These are phyloP conservation scores for Trypanosoma boissoni DNA, from an alignment of 208 protist genomes.

Conservation along the genomic window DNA sequence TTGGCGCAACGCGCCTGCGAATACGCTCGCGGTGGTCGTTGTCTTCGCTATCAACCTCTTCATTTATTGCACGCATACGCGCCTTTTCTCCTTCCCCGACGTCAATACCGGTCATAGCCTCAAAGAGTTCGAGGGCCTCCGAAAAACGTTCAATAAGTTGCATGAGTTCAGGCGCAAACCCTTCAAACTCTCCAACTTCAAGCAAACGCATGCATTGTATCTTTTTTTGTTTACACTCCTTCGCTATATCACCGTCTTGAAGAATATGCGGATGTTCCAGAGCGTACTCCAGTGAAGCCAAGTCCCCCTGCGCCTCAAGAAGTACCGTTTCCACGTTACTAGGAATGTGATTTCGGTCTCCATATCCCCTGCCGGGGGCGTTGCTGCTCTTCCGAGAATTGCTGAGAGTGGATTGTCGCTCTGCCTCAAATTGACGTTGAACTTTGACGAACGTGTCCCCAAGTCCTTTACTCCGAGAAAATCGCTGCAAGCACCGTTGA, in stretches of 20 bases:
- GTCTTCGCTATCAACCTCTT: constrained; percentile 75
- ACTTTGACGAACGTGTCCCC: constrained; percentile 57
- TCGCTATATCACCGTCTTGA: constrained; percentile 72
- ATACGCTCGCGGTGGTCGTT: constrained; percentile 57
- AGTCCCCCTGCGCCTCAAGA: constrained; percentile 78
- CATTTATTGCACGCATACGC: constrained; percentile 51
- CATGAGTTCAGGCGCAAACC: constrained; percentile 73
- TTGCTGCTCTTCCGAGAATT: not conserved
- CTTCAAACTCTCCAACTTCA: constrained; percentile 65
- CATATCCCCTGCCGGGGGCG: constrained; percentile 9
- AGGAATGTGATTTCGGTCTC: constrained; percentile 46
- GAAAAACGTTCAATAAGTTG: constrained; percentile 83
- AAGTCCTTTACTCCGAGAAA: constrained; percentile 67
- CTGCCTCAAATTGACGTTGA: constrained; percentile 34
- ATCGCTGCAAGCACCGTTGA: constrained; percentile 66
- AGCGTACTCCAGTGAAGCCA: constrained; percentile 85
- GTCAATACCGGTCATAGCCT: constrained; percentile 85
- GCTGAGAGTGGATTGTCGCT: constrained; percentile 22
- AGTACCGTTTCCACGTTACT: constrained; percentile 71
- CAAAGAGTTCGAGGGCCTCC: constrained; percentile 72
- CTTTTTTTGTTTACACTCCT: constrained; percentile 83
- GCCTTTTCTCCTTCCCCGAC: constrained; percentile 70
- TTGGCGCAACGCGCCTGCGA: constrained; percentile 33
- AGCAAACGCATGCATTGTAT: constrained; percentile 78
- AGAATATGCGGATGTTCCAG: constrained; percentile 84